Conservation (phyloP, 495 filamentous ascomycete species). For the Annulohypoxylon nitens region DNA sequence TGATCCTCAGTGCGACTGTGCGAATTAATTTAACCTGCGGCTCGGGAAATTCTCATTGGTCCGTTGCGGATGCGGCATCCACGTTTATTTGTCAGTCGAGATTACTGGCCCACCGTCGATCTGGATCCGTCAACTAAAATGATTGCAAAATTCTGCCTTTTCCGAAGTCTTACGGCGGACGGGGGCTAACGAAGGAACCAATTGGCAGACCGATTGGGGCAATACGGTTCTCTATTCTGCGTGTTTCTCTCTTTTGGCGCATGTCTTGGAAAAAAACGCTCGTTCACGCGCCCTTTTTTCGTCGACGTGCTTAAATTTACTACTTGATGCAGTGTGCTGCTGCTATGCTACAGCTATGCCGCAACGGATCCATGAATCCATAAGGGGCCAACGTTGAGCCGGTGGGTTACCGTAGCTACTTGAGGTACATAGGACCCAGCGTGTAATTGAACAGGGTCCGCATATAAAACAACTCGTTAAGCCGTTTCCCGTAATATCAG, state of each 20-base stretch:
- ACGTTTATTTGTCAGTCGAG: slow-evolving; percentile 49
- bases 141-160: slow-evolving; percentile 29
- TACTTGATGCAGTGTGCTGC: background rate
- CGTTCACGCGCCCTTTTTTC: slow-evolving; percentile 23
- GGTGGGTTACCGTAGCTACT: background rate
- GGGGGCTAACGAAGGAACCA: background rate
- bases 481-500: slow-evolving; percentile 13
- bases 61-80: slow-evolving; percentile 19
- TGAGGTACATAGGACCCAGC: background rate
- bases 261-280: slow-evolving; percentile 8
- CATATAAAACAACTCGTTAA: slow-evolving; percentile 15
- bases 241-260: slow-evolving; percentile 17
- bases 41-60: slow-evolving; percentile 44
- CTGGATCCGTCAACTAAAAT: slow-evolving; percentile 36
- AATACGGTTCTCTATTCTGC: background rate
- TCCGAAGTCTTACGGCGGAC: slow-evolving; percentile 11
- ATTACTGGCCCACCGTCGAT: slow-evolving; percentile 48
- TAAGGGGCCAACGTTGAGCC: background rate
- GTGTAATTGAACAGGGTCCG: slow-evolving; percentile 8
- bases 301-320: background rate
- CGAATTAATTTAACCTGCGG: slow-evolving; percentile 43
- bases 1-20: slow-evolving; percentile 27
- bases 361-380: background rate
- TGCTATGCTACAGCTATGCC: background rate
- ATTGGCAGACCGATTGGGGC: slow-evolving; percentile 11